Conservation (phyloP, 176 grass and related monocot genomes). For the Lolium multiflorum region DNA sequence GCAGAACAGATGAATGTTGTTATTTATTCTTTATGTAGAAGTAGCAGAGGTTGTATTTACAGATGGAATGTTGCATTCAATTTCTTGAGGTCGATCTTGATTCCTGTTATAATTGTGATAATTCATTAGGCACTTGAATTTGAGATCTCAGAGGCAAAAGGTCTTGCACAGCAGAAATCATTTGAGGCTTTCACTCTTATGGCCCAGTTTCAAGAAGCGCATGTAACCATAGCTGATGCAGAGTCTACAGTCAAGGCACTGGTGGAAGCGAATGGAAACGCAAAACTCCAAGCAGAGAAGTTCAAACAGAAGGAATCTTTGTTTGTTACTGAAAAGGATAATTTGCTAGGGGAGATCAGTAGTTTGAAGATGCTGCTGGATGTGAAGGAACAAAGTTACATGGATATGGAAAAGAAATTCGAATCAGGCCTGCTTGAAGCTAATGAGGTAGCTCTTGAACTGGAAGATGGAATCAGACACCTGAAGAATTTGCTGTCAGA, state of each 20-base stretch:
- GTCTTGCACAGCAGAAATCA: slow-evolving; percentile 68
- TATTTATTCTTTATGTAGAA: slow-evolving; percentile 6
- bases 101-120: slow-evolving; percentile 2
- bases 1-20: background rate
- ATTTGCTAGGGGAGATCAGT: slow-evolving; percentile 56
- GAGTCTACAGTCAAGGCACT: slow-evolving; percentile 75
- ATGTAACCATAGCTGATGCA: slow-evolving; percentile 83
- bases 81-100: slow-evolving; percentile 20
- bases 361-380: slow-evolving; percentile 57
- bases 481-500: slow-evolving; percentile 57
- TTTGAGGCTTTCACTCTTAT: slow-evolving; percentile 76
- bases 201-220: slow-evolving; percentile 75
- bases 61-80: background rate
- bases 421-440: slow-evolving; percentile 54
- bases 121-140: slow-evolving; percentile 65
- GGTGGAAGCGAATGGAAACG: slow-evolving; percentile 68
- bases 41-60: background rate
- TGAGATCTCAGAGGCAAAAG: slow-evolving; percentile 72
- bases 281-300: slow-evolving; percentile 66
- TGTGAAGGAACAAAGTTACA: slow-evolving; percentile 64
- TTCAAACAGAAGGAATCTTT: slow-evolving; percentile 61
- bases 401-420: slow-evolving; percentile 62
- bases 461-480: slow-evolving; percentile 65
- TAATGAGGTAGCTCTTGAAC: slow-evolving; percentile 64
- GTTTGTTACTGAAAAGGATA: slow-evolving; percentile 53